Base-by-base conservation (phyloP, 441 rosid genomes). In the Gossypium aridum region DNA sequence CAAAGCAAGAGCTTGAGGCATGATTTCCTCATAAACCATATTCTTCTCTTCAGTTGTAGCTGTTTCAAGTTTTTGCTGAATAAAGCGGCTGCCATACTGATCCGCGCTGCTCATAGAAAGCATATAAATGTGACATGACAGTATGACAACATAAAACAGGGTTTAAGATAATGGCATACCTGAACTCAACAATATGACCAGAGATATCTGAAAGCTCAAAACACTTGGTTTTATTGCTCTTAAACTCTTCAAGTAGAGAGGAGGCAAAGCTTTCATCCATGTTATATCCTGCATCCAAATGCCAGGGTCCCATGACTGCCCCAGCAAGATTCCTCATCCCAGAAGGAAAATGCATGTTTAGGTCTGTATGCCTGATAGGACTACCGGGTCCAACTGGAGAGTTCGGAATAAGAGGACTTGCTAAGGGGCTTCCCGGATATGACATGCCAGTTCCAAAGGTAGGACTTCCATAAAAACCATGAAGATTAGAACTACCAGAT, bases 51-150 rank as follows among this genome's bases (percentile, higher is more conserved):
- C 92, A 3, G 68, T 71, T 45, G 92, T 84, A 55, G 98, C 97
- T n/a, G 88, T 90, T 81, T 93, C 98, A 0, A 93, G 97, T 75
- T 91, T 93, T 81, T 93, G 98, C 83, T 91, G 98, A 78, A 93
- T 93, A 80, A 93, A 93, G 65, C 98, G 85, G 37, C 98, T 93
- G 13, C 98, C 98, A 68, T 90, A 91, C 82, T 93, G 98, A 82
- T 93, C 98, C 80, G 89, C 90, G 70, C 98, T 93, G 87, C 75
- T 75, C 61, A 55, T 6, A 74, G 25, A 71, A 7, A 34, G 63
- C 43, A 57, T 5, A 71, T 14, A 75, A 5, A 45, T 79, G 1
- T 62, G 34, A 68, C 16, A 16, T 20, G 22, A 2, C 28, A 72
- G 37, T 56, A 59, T 70, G 19, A 20, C 23, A 75, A 64, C 8